phyloP scores from a whole-genome alignment of 495 filamentous ascomycete species.

The Poronia punctata region DNA sequence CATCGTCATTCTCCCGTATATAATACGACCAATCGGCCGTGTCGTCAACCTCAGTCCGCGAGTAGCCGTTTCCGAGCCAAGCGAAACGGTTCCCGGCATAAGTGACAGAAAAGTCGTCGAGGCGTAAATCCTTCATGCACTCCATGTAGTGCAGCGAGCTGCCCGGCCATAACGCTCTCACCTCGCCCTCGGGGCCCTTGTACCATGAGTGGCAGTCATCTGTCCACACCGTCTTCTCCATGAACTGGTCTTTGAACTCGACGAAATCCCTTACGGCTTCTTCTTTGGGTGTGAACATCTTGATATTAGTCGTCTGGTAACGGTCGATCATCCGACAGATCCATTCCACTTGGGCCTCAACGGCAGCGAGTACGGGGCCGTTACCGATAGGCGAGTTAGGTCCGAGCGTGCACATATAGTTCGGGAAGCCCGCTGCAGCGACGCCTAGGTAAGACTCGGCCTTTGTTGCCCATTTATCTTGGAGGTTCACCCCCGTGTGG shows the following conservation, averaged over 20 bases:
- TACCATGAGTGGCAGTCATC: conserved; percentile 44
- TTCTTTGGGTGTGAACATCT: conserved; percentile 34
- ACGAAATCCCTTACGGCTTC: conserved; percentile 37
- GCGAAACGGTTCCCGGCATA: conserved; percentile 44
- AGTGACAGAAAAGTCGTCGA: conserved; percentile 45
- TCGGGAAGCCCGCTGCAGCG: conserved; percentile 49
- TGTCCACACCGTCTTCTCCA: conserved; percentile 41
- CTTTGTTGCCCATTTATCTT: conserved; percentile 43
- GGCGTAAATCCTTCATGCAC: conserved; percentile 35
- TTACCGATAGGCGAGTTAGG: conserved; percentile 25
- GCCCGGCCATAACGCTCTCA: conserved; percentile 42
- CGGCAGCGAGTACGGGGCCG: conserved; percentile 17
- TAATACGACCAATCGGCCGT: conserved; percentile 20
- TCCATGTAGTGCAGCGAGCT: conserved; percentile 47
- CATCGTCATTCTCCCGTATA: conserved; percentile 11
- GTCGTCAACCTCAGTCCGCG: conserved; percentile 17
- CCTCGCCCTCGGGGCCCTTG: conserved; percentile 36
- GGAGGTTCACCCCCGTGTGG: conserved; percentile 34
- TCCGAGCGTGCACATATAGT: conserved; percentile 41
- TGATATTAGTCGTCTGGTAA: conserved; percentile 41
- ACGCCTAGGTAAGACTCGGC: conserved; percentile 48
- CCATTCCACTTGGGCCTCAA: conserved; percentile 23
- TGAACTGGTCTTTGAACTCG: conserved; percentile 33
- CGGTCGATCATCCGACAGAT: conserved; percentile 40
- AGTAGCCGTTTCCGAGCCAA: conserved; percentile 44